A percentile compares a stretch with the other conserved stretches of the same genome.
Conservation (phyloP, 1,284 basidiomycete species). For the Leccinum fallax region DNA sequence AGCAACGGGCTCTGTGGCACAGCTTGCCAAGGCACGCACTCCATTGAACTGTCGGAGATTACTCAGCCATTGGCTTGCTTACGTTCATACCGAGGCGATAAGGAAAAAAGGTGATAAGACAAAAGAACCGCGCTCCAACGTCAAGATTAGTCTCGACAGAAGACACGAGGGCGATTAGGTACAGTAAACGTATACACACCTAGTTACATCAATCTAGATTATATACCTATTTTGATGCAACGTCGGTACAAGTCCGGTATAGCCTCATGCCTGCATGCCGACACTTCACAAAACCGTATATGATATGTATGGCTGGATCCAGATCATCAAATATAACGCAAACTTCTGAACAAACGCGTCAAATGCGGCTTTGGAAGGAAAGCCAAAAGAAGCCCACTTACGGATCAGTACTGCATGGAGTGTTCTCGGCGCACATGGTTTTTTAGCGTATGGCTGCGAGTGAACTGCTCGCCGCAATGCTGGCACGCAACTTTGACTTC, state of each 20-base stretch:
- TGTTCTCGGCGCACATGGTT: constrained; percentile 19
- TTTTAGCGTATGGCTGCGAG: constrained; percentile 29
- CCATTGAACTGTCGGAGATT: background rate
- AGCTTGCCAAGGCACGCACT: constrained; percentile 1
- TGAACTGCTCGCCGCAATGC: constrained; percentile 27
- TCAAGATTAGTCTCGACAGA: constrained; percentile 1
- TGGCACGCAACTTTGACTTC: constrained; percentile 20
- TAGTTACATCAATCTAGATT: background rate
- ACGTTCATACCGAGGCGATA: background rate
- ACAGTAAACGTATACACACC: background rate
- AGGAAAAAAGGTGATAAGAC: background rate
- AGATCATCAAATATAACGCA: background rate
- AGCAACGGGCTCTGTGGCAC: background rate
- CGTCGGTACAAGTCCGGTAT: background rate
- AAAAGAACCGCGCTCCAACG: background rate
- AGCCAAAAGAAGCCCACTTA: constrained; percentile 9
- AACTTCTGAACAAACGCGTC: constrained; percentile 7
- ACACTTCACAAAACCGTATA: background rate
- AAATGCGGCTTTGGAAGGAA: background rate
- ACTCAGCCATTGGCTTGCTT: background rate
- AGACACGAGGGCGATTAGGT: constrained; percentile 16
- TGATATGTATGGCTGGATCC: background rate
- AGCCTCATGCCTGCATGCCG: background rate
- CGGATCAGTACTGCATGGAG: constrained; percentile 1
- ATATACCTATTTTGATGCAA: constrained; percentile 8